Conservation (phyloP, 2,329 filamentous ascomycete genomes). For the Akanthomyces uredinophilus region DNA sequence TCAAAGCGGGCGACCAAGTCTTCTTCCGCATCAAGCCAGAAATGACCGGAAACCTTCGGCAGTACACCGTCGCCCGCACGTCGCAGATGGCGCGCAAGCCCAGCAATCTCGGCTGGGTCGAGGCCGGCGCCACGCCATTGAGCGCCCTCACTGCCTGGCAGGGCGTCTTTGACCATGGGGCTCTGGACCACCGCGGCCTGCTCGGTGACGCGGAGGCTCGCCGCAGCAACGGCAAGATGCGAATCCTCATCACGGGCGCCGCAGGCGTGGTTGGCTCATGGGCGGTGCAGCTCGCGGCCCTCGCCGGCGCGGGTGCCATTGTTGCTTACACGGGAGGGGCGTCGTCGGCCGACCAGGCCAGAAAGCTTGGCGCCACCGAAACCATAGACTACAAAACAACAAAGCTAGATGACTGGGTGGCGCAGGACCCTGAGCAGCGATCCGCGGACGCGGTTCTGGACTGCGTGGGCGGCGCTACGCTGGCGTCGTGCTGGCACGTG, state of each 20-base stretch:
- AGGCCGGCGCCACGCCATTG: slow-evolving; percentile 31
- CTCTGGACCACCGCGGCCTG: slow-evolving; percentile 25
- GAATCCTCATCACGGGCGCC: slow-evolving; percentile 36
- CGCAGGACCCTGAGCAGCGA: slow-evolving; percentile 20
- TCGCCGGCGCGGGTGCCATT: slow-evolving; percentile 30
- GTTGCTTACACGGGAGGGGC: slow-evolving; percentile 28
- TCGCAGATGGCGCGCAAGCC: slow-evolving; percentile 28
- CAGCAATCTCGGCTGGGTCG: slow-evolving; percentile 1
- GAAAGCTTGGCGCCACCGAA: slow-evolving; percentile 31
- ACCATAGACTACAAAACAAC: slow-evolving; percentile 32
- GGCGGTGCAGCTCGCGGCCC: slow-evolving; percentile 34
- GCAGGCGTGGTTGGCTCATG: slow-evolving; percentile 36
- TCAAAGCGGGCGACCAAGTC: slow-evolving; percentile 31
- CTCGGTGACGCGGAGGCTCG: slow-evolving; percentile 24
- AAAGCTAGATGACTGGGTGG: slow-evolving; percentile 28
- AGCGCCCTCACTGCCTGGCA: slow-evolving; percentile 35
- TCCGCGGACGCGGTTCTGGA: slow-evolving; percentile 33
- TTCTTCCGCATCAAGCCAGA: slow-evolving; percentile 27
- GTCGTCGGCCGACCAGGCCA: slow-evolving; percentile 26
- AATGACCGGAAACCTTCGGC: slow-evolving; percentile 26
- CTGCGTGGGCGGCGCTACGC: slow-evolving; percentile 31
- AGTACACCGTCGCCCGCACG: slow-evolving; percentile 28
- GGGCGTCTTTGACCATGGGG: slow-evolving; percentile 31
- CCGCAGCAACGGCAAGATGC: slow-evolving; percentile 23
- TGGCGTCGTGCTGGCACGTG: slow-evolving; percentile 30